A percentile compares a stretch with the other conserved stretches of the same genome.
phyloP scores from a whole-genome alignment of 1,139 yeast genomes.

The Yamadazyma kanchanaburiensis region DNA sequence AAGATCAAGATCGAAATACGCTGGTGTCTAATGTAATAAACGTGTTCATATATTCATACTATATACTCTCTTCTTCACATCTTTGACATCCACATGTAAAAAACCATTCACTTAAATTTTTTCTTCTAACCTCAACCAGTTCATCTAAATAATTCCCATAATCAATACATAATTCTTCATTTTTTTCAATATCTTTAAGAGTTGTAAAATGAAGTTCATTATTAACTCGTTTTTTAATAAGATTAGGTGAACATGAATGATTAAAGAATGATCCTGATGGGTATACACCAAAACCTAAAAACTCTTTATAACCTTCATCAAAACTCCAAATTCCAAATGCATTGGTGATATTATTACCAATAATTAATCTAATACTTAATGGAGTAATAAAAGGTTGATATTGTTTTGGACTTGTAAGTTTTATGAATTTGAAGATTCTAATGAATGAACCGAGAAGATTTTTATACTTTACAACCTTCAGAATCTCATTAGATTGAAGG shows the following conservation, averaged over 20 bases:
- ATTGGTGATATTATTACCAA: slow-evolving; percentile 68
- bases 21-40: too few species aligned
- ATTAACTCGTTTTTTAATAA: slow-evolving; percentile 25
- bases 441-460: slow-evolving; percentile 49
- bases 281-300: slow-evolving; percentile 62
- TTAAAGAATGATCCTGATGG: slow-evolving; percentile 72
- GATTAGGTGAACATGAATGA: slow-evolving; percentile 59
- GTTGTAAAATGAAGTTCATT: slow-evolving; percentile 24
- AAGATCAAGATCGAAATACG: slow-evolving; percentile 48
- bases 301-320: slow-evolving; percentile 47
- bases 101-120: slow-evolving; percentile 54
- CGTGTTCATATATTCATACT: too few species aligned
- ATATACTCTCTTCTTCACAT: slow-evolving; percentile 32
- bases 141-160: slow-evolving; percentile 55
- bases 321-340: slow-evolving; percentile 74
- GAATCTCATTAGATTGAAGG: slow-evolving; percentile 55
- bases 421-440: slow-evolving; percentile 49
- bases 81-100: slow-evolving; percentile 54
- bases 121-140: slow-evolving; percentile 38
- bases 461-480: slow-evolving; percentile 49
- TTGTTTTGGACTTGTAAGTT: slow-evolving; percentile 34
- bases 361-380: slow-evolving; percentile 40
- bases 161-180: slow-evolving; percentile 59
- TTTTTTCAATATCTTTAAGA: slow-evolving; percentile 26
- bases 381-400: slow-evolving; percentile 40